Evolutionary conservation across 1,284 basidiomycete species (phyloP).

Genomic region (Malassezia restricta): DNA sequence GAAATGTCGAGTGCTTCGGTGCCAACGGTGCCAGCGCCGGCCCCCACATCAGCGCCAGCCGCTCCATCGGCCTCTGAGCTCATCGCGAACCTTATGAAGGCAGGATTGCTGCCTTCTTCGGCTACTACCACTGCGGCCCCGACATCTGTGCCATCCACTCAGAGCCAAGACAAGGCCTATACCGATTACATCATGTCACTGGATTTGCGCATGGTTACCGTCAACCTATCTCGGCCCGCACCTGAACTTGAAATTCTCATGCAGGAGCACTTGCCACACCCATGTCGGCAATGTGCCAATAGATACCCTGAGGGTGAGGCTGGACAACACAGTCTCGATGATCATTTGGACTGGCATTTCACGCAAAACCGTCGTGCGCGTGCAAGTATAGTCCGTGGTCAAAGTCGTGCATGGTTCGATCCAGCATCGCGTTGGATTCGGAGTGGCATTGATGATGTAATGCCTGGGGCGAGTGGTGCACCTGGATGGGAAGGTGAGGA

Average conservation of each 20-base stretch:
- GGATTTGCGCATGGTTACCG: conserved; percentile 58
- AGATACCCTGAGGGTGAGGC: conserved; percentile 63
- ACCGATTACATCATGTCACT: conserved; percentile 60
- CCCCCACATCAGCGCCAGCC: conserved; percentile 34
- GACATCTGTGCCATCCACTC: conserved; percentile 47
- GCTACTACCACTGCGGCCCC: conserved; percentile 28
- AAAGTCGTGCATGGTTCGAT: conserved; percentile 82
- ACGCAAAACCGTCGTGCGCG: conserved; percentile 78
- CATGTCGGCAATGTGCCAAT: conserved; percentile 87
- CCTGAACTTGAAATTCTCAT: conserved; percentile 38
- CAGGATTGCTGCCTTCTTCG: conserved; percentile 29
- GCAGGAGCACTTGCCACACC: conserved; percentile 55
- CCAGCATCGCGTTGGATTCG: conserved; percentile 57
- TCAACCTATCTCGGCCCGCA: conserved; percentile 64
- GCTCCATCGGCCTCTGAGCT: conserved; percentile 28
- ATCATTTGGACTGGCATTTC: conserved; percentile 95
- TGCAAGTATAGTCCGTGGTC: conserved; percentile 70
- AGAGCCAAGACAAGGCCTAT: conserved; percentile 52
- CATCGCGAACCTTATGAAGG: conserved; percentile 34
- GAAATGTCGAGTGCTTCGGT: conserved; percentile 49
- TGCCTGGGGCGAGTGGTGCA: conserved; percentile 8
- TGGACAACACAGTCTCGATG: conserved; percentile 68
- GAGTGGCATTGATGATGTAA: conserved; percentile 21
- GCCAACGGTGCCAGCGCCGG: conserved; percentile 16
- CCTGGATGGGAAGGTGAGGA: conserved; percentile 54